Evolutionary conservation across 2,329 filamentous ascomycete species (phyloP).

Genomic region (Thelonectria rubi): DNA sequence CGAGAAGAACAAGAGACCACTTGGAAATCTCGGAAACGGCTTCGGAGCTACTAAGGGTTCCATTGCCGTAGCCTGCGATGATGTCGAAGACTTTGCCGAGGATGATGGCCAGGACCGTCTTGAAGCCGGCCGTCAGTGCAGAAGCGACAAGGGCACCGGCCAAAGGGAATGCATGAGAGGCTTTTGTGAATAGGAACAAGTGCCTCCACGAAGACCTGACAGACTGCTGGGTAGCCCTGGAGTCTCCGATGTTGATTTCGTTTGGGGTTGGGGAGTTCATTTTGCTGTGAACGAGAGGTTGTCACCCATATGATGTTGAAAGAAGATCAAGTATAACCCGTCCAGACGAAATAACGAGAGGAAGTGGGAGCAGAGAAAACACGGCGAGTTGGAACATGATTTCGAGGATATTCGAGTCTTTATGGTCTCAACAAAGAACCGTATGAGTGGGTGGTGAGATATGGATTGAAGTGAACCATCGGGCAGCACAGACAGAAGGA

Average conservation of each 20-base stretch:
- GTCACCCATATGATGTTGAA: background rate
- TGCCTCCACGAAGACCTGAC: conserved; percentile 47
- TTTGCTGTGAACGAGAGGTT: background rate
- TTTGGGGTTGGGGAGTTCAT: conserved; percentile 23
- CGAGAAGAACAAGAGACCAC: conserved; percentile 70
- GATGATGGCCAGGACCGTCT: conserved; percentile 73
- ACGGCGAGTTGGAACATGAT: background rate
- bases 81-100: conserved; percentile 79
- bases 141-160: conserved; percentile 64
- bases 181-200: conserved; percentile 79
- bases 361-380: background rate
- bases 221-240: conserved; percentile 6
- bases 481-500: background rate
- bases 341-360: background rate
- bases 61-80: conserved; percentile 72
- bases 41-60: conserved; percentile 55
- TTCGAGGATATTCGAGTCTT: background rate
- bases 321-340: background rate
- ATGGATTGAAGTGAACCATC: background rate
- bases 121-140: conserved; percentile 66
- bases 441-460: background rate
- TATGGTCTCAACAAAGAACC: background rate
- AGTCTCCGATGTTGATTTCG: background rate
- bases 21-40: conserved; percentile 65
- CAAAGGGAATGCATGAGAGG: conserved; percentile 65